Conservation (phyloP, 2,329 filamentous ascomycete species). For the Ceratocystis eucalypticola region DNA sequence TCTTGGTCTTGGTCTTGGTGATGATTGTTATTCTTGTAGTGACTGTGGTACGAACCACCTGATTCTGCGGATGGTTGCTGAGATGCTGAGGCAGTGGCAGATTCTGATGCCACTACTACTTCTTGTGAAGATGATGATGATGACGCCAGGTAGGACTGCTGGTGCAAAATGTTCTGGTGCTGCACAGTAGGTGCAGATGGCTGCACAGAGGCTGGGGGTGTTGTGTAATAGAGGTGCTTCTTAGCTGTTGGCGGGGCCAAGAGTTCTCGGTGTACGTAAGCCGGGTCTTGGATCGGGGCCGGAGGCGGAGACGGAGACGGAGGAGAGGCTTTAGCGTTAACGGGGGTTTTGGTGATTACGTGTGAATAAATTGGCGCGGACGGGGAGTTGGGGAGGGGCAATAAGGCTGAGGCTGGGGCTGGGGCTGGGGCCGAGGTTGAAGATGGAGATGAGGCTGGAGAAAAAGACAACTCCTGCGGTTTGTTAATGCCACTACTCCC, state of each 20-base stretch:
- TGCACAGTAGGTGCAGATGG: neutral
- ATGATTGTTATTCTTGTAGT: neutral
- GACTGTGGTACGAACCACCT: neutral
- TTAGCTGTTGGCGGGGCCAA: neutral
- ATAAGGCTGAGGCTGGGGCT: neutral
- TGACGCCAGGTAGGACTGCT: neutral
- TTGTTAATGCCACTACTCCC: no score
- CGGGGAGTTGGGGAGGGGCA: neutral
- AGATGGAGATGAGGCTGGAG: neutral
- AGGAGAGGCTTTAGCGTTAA: neutral
- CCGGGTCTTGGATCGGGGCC: neutral
- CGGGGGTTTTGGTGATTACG: neutral
- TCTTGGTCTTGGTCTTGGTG: conserved; percentile 22
- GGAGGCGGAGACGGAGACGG: neutral
- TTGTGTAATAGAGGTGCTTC: neutral
- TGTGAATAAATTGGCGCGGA: neutral
- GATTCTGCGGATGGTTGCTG: neutral
- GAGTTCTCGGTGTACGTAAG: neutral
- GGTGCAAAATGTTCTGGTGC: neutral
- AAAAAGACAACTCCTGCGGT: neutral
- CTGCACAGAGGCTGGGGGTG: neutral
- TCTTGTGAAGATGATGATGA: neutral
- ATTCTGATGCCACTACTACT: no score
- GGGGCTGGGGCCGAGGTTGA: neutral
- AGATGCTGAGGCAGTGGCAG: neutral